Evolutionary conservation across 1,139 yeast species (phyloP), one percentile per base, ranked within the genome.

Genomic region (Suhomyces wounanorum): DNA sequence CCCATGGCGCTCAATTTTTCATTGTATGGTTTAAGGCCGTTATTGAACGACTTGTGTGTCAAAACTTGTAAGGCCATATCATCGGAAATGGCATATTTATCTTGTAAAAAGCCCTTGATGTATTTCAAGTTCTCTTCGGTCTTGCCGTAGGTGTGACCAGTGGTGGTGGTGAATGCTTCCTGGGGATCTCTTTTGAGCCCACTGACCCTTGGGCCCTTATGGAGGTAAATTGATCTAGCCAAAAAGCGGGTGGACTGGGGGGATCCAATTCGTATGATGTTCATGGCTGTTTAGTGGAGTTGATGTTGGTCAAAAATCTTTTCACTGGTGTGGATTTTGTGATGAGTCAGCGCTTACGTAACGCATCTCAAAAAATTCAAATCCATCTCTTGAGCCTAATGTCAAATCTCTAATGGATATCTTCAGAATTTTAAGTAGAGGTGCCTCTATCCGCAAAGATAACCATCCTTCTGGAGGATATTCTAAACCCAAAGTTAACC

Each of bases 41-140:
- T 95, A 8, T 96, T 96, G 76, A 91, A 92, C 40, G 96, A 89
- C 71, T 92, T 92, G 71, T 92, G 97, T 11, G 97, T 91, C 61
- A 91, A 73, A 35, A 88, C 84, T 70, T 92, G 97, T 54, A 90
- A 72, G 37, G 87, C 75, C 53, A 88, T 60, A 26, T 81, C 81
- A 52, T 81, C 80, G 23, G 84, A 78, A 50, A 82, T 68, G 55
- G 68, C 61, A 60, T 73, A 78, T 58, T 76, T 69, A 17, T 67
- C 68, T 31, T 65, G 57, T 43, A 87, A 70, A 54, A 84, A 78
- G 33, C 65, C 59, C 58, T 80, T 79, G 49, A 85, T 69, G 39
- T 75, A 71, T 52, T 68, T 62, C 48, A 85, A 67, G 54, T 83
- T 84, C 17, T 73, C 73, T 21, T 74, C 71, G n/a, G 68, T 68